Base-by-base conservation (phyloP, 768 basidiomycete species). In the Termitomyces sp. region DNA sequence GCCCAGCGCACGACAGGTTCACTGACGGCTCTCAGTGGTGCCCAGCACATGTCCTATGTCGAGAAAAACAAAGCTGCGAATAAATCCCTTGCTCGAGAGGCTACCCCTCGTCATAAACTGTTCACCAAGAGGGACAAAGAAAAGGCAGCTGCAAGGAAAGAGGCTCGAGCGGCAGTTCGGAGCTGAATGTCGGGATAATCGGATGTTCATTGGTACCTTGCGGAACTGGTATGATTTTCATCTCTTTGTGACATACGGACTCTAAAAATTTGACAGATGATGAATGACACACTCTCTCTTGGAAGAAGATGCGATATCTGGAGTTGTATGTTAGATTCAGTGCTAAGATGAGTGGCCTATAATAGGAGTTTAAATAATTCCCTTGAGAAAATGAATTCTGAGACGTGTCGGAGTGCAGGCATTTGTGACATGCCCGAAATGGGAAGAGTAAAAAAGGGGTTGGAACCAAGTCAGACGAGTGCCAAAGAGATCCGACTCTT, bases 11-110 rank as follows among this genome's bases (percentile, higher is more conserved):
- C 89, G 44, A 85, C 87, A 2, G 93, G 92, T 0, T 89, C 88
- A 38, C 76, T 95, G 39, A 83, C 85, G 2, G 89, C 91, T 33
- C 77, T 96, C 60, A 91, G 89, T 67, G 94, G 94, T 31, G 91
- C 84, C 4, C 89, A 91, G 62, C 91, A 91, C 63, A 94, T 94
- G 92, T 91, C 89, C 44, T 95, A 94, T 63, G 79, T 92, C 44
- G 93, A 94, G 72, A 88, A 92, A 69, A 94, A 94, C 74, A 92
- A 91, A 70, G 89, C 87, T 20, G 89, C 86, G 48, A 95, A 95
- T 78, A 90, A 88, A 76, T 84, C 83, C 53, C 76, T 91, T 10
- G 82, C 88, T 25, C 75, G 77, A 33, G 80, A 78, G 52, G 62
- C 70, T 16, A 68, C 77, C 39, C 77, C 77, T 52, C 81, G 91